These are phyloP conservation scores for Sarcodon aspratus DNA, from an alignment of 768 basidiomycete species.

Conservation along the genomic window DNA sequence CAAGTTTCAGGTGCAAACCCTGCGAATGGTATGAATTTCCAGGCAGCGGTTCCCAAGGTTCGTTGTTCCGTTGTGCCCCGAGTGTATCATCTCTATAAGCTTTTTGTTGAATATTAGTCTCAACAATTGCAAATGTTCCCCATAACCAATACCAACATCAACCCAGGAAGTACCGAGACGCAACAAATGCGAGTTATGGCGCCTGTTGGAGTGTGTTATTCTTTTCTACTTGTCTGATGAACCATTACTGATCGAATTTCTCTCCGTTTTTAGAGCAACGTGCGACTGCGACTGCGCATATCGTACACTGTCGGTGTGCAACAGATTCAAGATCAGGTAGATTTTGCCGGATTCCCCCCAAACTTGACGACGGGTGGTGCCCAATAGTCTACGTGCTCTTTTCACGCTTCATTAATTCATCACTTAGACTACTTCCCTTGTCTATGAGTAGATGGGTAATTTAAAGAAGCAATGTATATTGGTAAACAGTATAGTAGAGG, in stretches of 20 bases:
- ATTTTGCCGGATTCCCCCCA: conserved; percentile 85
- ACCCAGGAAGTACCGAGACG: conserved; percentile 74
- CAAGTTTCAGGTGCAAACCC: conserved; percentile 45
- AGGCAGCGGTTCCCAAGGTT: conserved; percentile 96
- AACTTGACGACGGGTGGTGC: conserved; percentile 42
- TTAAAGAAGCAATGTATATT: not conserved
- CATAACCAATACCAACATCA: conserved; percentile 80
- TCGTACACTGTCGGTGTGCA: conserved; percentile 62
- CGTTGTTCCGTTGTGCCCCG: conserved; percentile 1
- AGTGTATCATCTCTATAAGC: not conserved
- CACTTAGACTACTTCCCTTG: too few species aligned
- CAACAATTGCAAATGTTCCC: conserved; percentile 97
- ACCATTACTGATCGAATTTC: not conserved
- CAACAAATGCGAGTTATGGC: conserved; percentile 93
- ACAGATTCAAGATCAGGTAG: conserved; percentile 81
- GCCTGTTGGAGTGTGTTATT: conserved; percentile 59
- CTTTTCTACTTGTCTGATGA: not conserved
- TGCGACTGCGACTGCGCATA: conserved; percentile 82
- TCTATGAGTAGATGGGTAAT: too few species aligned
- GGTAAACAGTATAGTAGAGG: not conserved
- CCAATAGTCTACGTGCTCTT: not conserved
- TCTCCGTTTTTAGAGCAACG: conserved; percentile 44
- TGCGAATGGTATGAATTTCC: conserved; percentile 72
- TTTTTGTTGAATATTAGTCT: conserved; percentile 37
- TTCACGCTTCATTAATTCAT: not conserved